Percentiles rank a stretch among this genome's conserved stretches.
These are phyloP conservation scores for Cytospora schulzeri DNA, from an alignment of 2,329 filamentous ascomycete genomes.

Conservation along the genomic window DNA sequence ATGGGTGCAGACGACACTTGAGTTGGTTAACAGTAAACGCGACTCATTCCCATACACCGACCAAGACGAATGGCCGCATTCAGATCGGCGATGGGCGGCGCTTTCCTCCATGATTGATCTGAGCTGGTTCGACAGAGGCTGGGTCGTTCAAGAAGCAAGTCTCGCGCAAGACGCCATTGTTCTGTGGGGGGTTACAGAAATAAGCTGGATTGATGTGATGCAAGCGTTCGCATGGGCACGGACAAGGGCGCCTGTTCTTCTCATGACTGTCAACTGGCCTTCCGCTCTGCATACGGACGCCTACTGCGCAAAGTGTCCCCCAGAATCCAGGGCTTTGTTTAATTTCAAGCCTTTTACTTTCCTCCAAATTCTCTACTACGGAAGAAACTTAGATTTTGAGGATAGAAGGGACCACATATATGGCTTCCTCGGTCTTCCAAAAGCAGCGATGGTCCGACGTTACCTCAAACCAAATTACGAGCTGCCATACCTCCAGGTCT, in stretches of 20 bases:
- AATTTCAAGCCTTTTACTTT: not conserved
- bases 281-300: not conserved
- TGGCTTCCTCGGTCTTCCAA: not conserved
- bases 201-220: not conserved
- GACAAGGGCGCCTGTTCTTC: no score
- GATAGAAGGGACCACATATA: not conserved
- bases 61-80: not conserved
- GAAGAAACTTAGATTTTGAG: not conserved
- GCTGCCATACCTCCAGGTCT: not conserved
- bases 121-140: not conserved
- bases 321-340: not conserved
- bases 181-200: not conserved
- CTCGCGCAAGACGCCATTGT: not conserved
- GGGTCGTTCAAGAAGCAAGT: conserved; percentile 18
- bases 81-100: not conserved
- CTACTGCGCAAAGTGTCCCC: not conserved
- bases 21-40: not conserved
- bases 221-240: not conserved
- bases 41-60: not conserved
- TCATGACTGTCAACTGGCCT: not conserved
- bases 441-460: not conserved
- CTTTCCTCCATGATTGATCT: fast-evolving
- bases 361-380: not conserved
- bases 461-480: not conserved
- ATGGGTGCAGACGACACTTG: fast-evolving